Evolutionary conservation across 2,329 filamentous ascomycete genomes (phyloP), one percentile per base, ranked within the genome.

Genomic region (Acephala macrosclerotiorum): DNA sequence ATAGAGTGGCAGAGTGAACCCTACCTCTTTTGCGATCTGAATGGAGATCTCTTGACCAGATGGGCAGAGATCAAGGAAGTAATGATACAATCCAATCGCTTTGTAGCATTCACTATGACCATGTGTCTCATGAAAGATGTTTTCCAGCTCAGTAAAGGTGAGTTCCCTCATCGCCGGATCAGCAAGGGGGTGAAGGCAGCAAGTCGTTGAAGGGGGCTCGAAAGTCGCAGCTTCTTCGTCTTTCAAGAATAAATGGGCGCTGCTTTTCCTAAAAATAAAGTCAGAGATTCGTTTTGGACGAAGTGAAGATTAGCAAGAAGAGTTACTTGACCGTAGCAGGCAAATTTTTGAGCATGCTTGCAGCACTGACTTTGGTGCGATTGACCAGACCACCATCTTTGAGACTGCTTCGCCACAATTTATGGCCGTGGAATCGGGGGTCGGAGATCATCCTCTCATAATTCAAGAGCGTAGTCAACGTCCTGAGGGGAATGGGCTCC

Each of bases 401-500:
- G n/a, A n/a, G n/a, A n/a, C n/a, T n/a, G n/a, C n/a, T n/a, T n/a
- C n/a, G n/a, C n/a, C n/a, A n/a, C n/a, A n/a, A n/a, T n/a, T n/a
- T n/a, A n/a, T n/a, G n/a, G 11, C 1, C 12, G 11, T 36, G 11
- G 16, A 61, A 68, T 42, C 51, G 49, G 3, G 57, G 57, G 59
- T 66, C 58, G 4, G 26, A 26, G 20, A 22, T 45, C 20, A 57
- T 42, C 8, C 49, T 38, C 29, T 66, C 65, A 42, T 66, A 64
- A 35, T 64, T 61, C 22, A 66, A 49, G 4, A 66, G 51, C 1
- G 51, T 53, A 1, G 36, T 61, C 20, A 65, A 33, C 11, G 61
- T 58, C 49, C 61, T 26, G 7, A 66, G 64, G 29, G 57, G 64
- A 36, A 61, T 63, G 5, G 64, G 49, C 29, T 64, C 61, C 61